Percentiles rank a stretch among this genome's conserved stretches.
Evolutionary conservation across 2,329 filamentous ascomycete genomes (phyloP).

Genomic region (Polytolypa hystricis): DNA sequence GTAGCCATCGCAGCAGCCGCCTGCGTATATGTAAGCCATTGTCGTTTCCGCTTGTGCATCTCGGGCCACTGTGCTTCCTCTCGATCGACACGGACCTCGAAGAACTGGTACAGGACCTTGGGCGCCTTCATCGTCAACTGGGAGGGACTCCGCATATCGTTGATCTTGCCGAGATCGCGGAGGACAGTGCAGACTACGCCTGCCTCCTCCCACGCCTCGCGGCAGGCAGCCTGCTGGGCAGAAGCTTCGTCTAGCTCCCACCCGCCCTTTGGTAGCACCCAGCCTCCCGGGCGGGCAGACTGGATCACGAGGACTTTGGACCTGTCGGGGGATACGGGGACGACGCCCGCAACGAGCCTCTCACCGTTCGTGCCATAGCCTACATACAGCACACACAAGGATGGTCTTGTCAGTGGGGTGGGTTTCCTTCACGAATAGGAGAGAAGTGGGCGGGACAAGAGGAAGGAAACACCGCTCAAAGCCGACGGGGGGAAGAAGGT

Average conservation of each 20-base stretch:
- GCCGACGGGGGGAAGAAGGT: neutral
- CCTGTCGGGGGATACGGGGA: constrained; percentile 77
- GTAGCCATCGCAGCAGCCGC: constrained; percentile 66
- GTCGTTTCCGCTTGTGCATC: constrained; percentile 75
- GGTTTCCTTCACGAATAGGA: too few species aligned
- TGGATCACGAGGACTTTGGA: constrained; percentile 86
- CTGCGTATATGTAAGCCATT: constrained; percentile 79
- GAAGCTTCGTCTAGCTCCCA: constrained; percentile 94
- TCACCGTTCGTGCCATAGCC: constrained; percentile 89
- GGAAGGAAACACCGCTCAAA: neutral
- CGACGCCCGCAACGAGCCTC: constrained; percentile 86
- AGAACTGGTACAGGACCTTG: constrained; percentile 51
- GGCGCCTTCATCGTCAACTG: constrained; percentile 50
- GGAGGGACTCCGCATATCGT: constrained; percentile 57
- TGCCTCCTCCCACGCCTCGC: constrained; percentile 97
- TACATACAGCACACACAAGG: constrained; percentile 26
- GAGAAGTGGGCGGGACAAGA: neutral
- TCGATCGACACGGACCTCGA: constrained; percentile 74
- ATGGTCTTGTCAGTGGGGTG: constrained; percentile 3
- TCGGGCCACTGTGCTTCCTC: constrained; percentile 89
- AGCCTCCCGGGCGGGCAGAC: constrained; percentile 78
- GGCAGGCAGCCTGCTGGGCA: constrained; percentile 66
- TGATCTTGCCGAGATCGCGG: constrained; percentile 75
- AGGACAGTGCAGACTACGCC: constrained; percentile 79
- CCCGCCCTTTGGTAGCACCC: constrained; percentile 95